Percentiles rank a stretch among this genome's conserved stretches.
These are phyloP conservation scores for Ustilago bromivora DNA, from an alignment of 1,284 basidiomycete species.

Conservation along the genomic window DNA sequence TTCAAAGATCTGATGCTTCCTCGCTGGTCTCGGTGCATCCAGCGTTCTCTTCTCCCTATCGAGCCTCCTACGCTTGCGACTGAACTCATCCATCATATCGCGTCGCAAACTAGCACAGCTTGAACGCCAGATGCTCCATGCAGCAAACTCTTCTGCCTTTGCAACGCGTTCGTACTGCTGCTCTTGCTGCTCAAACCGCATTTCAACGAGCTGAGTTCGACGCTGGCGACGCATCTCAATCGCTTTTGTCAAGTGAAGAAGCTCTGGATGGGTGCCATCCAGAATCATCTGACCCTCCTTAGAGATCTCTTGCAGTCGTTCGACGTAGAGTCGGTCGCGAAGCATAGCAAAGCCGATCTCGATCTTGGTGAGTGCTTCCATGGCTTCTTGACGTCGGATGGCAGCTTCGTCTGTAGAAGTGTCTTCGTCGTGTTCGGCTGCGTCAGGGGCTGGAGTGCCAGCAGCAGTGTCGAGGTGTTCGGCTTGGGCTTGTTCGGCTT, in stretches of 20 bases:
- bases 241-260: constrained; percentile 77
- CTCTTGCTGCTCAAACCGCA: constrained; percentile 75
- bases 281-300: constrained; percentile 74
- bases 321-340: constrained; percentile 74
- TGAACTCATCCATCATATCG: constrained; percentile 84
- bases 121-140: constrained; percentile 76
- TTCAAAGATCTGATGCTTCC: constrained; percentile 67
- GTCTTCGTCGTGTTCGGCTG: constrained; percentile 52
- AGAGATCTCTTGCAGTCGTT: constrained; percentile 74
- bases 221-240: constrained; percentile 69
- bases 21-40: constrained; percentile 78
- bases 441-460: constrained; percentile 48
- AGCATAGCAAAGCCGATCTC: constrained; percentile 74
- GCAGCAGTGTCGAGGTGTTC: constrained; percentile 50
- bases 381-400: constrained; percentile 71
- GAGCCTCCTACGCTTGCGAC: constrained; percentile 80
- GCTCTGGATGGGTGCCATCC: constrained; percentile 80
- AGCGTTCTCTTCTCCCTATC: constrained; percentile 82
- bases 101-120: constrained; percentile 74
- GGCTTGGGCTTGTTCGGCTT: constrained; percentile 29
- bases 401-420: constrained; percentile 63
- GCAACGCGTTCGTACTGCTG: constrained; percentile 80
- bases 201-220: constrained; percentile 68
- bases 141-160: constrained; percentile 75
- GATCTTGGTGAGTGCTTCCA: constrained; percentile 73